These are phyloP conservation scores for Orbilia ellipsospora DNA, from an alignment of 2,329 filamentous ascomycete species.

Conservation along the genomic window DNA sequence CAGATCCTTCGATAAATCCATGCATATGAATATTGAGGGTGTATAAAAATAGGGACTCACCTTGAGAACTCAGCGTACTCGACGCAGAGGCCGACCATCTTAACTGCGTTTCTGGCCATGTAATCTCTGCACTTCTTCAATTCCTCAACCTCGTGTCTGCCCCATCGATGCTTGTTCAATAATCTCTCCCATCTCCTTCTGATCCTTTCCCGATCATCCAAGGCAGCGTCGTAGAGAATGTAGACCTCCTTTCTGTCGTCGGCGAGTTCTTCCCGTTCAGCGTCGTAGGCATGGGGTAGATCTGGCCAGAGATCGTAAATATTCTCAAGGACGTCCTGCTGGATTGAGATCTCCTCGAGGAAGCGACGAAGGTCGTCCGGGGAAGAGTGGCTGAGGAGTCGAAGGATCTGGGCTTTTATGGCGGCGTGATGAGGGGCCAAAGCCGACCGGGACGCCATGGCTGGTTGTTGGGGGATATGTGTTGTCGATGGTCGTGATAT, in stretches of 20 bases:
- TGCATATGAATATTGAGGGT: neutral
- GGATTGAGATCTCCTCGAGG: slow-evolving; percentile 52
- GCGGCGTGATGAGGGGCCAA: slow-evolving; percentile 54
- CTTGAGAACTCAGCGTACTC: slow-evolving; percentile 52
- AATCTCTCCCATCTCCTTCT: slow-evolving; percentile 47
- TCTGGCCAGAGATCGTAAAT: slow-evolving; percentile 55
- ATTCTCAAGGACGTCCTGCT: slow-evolving; percentile 54
- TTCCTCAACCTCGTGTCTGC: slow-evolving; percentile 51
- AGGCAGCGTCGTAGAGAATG: slow-evolving; percentile 48
- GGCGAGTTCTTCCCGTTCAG: slow-evolving; percentile 50
- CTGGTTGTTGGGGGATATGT: slow-evolving; percentile 10
- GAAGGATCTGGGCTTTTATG: slow-evolving; percentile 53
- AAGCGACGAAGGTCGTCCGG: slow-evolving; percentile 47
- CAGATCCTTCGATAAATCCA: slow-evolving; percentile 14
- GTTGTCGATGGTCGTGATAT: slow-evolving; percentile 24
- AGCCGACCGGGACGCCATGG: slow-evolving; percentile 52
- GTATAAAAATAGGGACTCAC: slow-evolving; percentile 17
- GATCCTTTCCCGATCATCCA: slow-evolving; percentile 51
- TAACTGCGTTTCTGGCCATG: slow-evolving; percentile 52
- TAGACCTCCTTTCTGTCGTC: slow-evolving; percentile 53
- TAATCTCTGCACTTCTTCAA: slow-evolving; percentile 53
- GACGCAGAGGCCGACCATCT: slow-evolving; percentile 52
- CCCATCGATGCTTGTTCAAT: slow-evolving; percentile 49
- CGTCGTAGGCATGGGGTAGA: slow-evolving; percentile 50
- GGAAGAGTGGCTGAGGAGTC: slow-evolving; percentile 47